Evolutionary conservation across 768 basidiomycete genomes (phyloP).

Genomic region (Rhodosporidiobolus odoratus): DNA sequence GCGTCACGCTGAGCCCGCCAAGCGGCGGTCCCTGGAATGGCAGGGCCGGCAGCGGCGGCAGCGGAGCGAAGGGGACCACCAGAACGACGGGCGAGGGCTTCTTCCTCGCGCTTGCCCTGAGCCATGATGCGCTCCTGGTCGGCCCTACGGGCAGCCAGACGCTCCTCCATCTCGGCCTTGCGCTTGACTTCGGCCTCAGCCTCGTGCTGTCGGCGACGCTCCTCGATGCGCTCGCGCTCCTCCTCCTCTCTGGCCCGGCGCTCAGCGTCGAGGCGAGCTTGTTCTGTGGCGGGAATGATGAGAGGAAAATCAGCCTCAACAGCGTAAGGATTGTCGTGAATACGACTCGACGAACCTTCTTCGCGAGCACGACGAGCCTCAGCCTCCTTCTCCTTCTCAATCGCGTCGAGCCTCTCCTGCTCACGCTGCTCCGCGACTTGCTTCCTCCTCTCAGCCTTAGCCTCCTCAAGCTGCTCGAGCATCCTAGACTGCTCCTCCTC

Average conservation of each 20-base stretch:
- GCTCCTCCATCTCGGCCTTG: constrained; percentile 22
- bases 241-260: constrained; percentile 36
- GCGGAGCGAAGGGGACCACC: neutral
- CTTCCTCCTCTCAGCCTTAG: constrained; percentile 44
- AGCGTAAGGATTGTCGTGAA: neutral
- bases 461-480: constrained; percentile 37
- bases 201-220: constrained; percentile 48
- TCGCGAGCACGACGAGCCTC: constrained; percentile 43
- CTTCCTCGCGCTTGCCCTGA: constrained; percentile 35
- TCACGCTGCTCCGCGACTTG: constrained; percentile 36
- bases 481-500: constrained; percentile 57
- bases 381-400: constrained; percentile 39
- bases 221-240: constrained; percentile 41
- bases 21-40: constrained; percentile 20
- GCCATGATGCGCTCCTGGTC: constrained; percentile 35
- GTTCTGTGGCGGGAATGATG: constrained; percentile 10
- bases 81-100: constrained; percentile 29
- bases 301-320: neutral
- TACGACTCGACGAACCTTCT: constrained; percentile 29
- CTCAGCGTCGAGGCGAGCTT: constrained; percentile 50
- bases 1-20: constrained; percentile 23
- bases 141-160: constrained; percentile 34
- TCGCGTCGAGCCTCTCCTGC: constrained; percentile 39
- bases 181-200: constrained; percentile 41
- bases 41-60: constrained; percentile 4